Conservation (phyloP, 139 green algal species). For the Chlamydomonas incerta region DNA sequence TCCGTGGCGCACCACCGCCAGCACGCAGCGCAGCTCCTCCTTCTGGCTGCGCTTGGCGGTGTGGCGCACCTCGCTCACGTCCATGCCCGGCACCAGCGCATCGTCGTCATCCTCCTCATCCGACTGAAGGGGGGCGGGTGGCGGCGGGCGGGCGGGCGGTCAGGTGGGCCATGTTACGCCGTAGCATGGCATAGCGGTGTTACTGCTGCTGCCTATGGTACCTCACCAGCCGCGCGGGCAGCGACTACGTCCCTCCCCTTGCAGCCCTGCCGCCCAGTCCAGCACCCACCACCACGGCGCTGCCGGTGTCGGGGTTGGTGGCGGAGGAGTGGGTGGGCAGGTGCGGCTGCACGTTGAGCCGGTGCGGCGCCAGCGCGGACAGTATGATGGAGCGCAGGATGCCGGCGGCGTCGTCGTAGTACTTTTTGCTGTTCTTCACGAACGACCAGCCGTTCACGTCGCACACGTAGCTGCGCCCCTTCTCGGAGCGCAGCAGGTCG, state of each 20-base stretch:
- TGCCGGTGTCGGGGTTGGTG: slow-evolving; percentile 35
- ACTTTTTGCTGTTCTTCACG: slow-evolving; percentile 99
- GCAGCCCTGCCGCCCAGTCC: no score
- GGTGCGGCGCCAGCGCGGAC: slow-evolving; percentile 79
- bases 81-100: slow-evolving; percentile 32
- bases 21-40: slow-evolving; percentile 94
- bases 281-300: slow-evolving; percentile 28
- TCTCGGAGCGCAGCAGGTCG: slow-evolving; percentile 86
- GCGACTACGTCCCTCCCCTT: no score
- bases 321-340: slow-evolving; percentile 17
- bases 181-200: background rate
- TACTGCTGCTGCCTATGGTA: background rate
- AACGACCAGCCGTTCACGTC: slow-evolving; percentile 99
- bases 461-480: slow-evolving; percentile 87
- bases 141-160: background rate
- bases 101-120: slow-evolving; percentile 39
- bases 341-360: slow-evolving; percentile 59
- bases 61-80: slow-evolving; percentile 50
- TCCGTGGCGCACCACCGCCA: slow-evolving; percentile 92
- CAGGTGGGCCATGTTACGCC: background rate
- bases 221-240: no score
- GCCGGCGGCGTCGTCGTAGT: slow-evolving; percentile 92
- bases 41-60: slow-evolving; percentile 49
- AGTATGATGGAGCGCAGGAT: slow-evolving; percentile 76
- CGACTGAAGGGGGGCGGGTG: background rate